Conservation (phyloP, 78 protist genomes). For the Isochrysis galbana region DNA sequence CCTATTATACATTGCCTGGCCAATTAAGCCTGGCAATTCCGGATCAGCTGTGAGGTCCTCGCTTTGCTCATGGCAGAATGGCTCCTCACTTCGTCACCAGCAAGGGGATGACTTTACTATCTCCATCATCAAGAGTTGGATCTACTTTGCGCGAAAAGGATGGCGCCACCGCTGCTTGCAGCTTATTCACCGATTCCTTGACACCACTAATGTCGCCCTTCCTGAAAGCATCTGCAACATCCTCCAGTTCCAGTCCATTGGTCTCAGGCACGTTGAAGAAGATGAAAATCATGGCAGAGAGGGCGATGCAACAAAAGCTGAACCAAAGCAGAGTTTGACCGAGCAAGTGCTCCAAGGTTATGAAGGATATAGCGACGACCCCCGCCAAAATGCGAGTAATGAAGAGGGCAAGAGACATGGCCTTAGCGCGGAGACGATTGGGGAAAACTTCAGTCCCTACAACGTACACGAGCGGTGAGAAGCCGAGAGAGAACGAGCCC, state of each 20-base stretch:
- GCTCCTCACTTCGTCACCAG: no score
- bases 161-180: no score
- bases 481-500: constrained; percentile 3
- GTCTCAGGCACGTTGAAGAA: not conserved
- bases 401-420: constrained; percentile 15
- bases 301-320: not conserved
- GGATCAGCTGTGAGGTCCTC: no score
- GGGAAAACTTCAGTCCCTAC: constrained; percentile 4
- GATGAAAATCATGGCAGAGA: not conserved
- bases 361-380: not conserved
- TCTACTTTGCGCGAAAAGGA: no score
- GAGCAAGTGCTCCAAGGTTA: not conserved
- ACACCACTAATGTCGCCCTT: no score
- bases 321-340: not conserved
- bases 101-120: no score
- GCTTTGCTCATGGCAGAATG: no score
- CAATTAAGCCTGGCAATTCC: no score
- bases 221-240: not conserved
- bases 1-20: no score
- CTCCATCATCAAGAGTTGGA: no score
- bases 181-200: no score
- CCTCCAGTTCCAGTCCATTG: not conserved
- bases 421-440: not conserved
- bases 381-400: constrained; percentile 2
- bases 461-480: constrained; percentile 20